These are phyloP conservation scores for Pittosporum tobira DNA, from an alignment of 129 eudicot species.

Conservation along the genomic window DNA sequence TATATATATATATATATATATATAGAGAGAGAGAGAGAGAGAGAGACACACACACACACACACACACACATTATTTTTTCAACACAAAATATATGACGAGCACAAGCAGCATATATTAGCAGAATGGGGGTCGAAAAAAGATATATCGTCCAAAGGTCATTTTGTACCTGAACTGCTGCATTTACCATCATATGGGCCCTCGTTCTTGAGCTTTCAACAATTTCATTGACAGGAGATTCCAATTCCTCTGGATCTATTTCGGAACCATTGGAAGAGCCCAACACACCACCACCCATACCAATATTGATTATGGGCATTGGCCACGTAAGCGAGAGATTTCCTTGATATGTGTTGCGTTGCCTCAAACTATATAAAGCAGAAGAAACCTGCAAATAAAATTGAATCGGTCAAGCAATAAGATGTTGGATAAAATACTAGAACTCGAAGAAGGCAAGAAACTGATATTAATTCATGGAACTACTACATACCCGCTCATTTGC, in stretches of 20 bases:
- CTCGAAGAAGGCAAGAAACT: neutral
- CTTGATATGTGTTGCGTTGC: constrained; percentile 61
- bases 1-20: too few relatives aligned
- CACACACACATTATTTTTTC: too few relatives aligned
- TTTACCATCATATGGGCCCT: constrained; percentile 76
- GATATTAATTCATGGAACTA: constrained; percentile 7
- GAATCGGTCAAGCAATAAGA: neutral
- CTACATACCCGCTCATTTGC: constrained; percentile 59
- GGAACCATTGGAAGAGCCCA: constrained; percentile 33
- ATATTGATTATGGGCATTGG: constrained; percentile 30
- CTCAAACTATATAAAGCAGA: constrained; percentile 66
- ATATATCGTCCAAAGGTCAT: neutral
- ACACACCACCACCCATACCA: constrained; percentile 25
- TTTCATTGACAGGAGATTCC: constrained; percentile 51
- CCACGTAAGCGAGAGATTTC: constrained; percentile 28
- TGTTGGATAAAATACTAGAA: neutral
- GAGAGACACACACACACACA: too few relatives aligned
- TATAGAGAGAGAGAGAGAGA: too few relatives aligned
- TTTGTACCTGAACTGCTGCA: constrained; percentile 73
- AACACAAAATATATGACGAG: neutral
- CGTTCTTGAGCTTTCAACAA: constrained; percentile 68
- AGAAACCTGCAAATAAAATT: constrained; percentile 44
- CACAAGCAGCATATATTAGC: neutral
- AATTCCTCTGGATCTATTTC: constrained; percentile 41
- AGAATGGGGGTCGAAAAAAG: neutral